A percentile compares a stretch with the other conserved stretches of the same genome.
These are phyloP conservation scores for Areca catechu DNA, from an alignment of 176 grass and related monocot genomes.

Conservation along the genomic window DNA sequence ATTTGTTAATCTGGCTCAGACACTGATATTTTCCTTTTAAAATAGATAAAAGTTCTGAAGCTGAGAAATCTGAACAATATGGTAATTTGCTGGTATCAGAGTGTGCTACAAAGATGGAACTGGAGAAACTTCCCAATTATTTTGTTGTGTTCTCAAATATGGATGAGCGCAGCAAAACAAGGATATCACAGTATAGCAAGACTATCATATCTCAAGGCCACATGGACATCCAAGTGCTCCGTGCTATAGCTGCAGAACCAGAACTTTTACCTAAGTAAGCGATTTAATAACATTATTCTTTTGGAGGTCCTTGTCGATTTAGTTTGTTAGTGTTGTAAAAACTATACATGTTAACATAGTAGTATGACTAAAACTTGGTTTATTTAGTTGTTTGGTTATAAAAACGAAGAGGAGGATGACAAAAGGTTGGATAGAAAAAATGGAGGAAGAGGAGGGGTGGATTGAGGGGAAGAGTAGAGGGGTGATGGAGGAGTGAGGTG, in stretches of 20 bases:
- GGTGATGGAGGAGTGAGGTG: too few species aligned
- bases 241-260: constrained; percentile 45
- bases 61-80: neutral
- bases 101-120: neutral
- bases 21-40: too few species aligned
- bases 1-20: too few species aligned
- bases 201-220: constrained; percentile 27
- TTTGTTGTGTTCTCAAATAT: constrained; percentile 39
- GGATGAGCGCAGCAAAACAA: constrained; percentile 37
- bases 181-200: constrained; percentile 34
- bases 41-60: neutral
- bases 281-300: constrained; percentile 14
- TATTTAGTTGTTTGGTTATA: too few species aligned
- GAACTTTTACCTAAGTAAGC: constrained; percentile 55
- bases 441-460: too few species aligned
- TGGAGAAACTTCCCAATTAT: constrained; percentile 18
- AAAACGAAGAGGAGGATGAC: too few species aligned
- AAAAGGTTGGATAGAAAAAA: too few species aligned
- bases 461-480: too few species aligned
- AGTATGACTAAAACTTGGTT: too few species aligned
- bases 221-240: constrained; percentile 29
- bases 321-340: too few species aligned
- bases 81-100: neutral
- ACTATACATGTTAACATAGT: too few species aligned
- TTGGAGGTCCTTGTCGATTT: too few species aligned